Conservation (phyloP, 805 yeast species). For the Phaffomyces antillensis region DNA sequence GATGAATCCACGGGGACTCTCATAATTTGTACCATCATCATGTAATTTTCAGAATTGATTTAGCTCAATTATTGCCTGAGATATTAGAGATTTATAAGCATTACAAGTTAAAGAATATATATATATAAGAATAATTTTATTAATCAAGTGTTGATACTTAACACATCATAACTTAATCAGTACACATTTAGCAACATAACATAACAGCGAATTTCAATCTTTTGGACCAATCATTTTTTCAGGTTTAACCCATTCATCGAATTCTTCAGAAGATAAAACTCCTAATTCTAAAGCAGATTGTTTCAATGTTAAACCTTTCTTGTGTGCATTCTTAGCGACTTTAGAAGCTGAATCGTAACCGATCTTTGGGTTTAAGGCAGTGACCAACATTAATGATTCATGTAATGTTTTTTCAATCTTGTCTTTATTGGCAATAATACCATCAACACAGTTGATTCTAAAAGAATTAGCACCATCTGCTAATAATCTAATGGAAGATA, state of each 20-base stretch:
- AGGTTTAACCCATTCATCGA: slow-evolving; percentile 95
- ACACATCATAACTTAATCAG: neutral
- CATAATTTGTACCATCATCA: no score
- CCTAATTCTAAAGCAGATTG: slow-evolving; percentile 90
- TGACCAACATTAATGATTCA: slow-evolving; percentile 96
- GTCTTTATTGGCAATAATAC: slow-evolving; percentile 81
- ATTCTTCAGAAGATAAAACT: slow-evolving; percentile 76
- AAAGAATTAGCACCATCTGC: slow-evolving; percentile 88
- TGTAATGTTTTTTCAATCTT: slow-evolving; percentile 83
- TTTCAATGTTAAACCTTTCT: slow-evolving; percentile 93
- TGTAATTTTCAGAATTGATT: no score
- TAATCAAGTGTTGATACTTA: neutral
- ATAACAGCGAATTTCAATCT: neutral
- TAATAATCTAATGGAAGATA: slow-evolving; percentile 78
- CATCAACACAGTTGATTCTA: slow-evolving; percentile 92
- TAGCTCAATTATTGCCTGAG: no score
- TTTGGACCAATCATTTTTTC: slow-evolving; percentile 98
- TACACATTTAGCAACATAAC: neutral
- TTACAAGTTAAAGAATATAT: no score
- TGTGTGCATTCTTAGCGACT: slow-evolving; percentile 98
- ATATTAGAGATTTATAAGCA: no score
- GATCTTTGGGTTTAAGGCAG: slow-evolving; percentile 97
- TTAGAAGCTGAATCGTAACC: slow-evolving; percentile 97
- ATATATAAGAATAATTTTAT: no score
- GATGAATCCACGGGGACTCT: no score